Evolutionary conservation across 768 basidiomycete genomes (phyloP), one percentile per base, ranked within the genome.

Genomic region (Trametes cubensis): DNA sequence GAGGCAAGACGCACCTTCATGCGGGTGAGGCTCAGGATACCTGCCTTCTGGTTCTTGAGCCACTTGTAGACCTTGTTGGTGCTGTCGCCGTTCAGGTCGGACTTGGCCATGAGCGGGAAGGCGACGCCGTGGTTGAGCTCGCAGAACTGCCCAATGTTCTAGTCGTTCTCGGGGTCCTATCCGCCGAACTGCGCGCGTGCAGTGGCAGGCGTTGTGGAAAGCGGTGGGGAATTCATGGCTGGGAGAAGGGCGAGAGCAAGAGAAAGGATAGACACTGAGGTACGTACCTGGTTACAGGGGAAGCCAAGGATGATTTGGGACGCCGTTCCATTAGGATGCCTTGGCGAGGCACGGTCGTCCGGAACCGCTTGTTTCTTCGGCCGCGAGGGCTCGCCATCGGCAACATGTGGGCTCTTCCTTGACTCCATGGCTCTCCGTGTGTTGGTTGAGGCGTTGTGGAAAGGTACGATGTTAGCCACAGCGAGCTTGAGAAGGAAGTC

Each of bases 71-170:
- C 89, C 66, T 90, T 83, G 75, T 94, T 94, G 60, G 90, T 85
- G 66, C 81, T 77, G 67, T 89, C 85, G 3, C 95, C 95, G 73
- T 97, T 98, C 42, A 97, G 95, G 54, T 97, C 92, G 20, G 89
- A 89, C 77, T 96, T 98, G 78, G 86, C 89, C 87, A 92, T 91
- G 52, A 98, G 76, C 13, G 92, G 92, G 80, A 96, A 96, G 7
- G 84, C 85, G 26, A 98, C 94, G 18, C 92, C 92, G 72, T 95
- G 87, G 79, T 95, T 96, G 63, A 85, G 69, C 53, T 83, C 77
- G 77, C 92, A 94, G 74, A 90, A 91, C 69, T 85, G 78, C 20
- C 78, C 80, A 67, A 95, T 89, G 44, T 83, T 82, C n/a, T 80
- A 81, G 68, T 95, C 93, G 34, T 82, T 79, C n/a, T 83, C 88